phyloP scores from a whole-genome alignment of 2,329 filamentous ascomycete species.

The Aspergillus caelatus region DNA sequence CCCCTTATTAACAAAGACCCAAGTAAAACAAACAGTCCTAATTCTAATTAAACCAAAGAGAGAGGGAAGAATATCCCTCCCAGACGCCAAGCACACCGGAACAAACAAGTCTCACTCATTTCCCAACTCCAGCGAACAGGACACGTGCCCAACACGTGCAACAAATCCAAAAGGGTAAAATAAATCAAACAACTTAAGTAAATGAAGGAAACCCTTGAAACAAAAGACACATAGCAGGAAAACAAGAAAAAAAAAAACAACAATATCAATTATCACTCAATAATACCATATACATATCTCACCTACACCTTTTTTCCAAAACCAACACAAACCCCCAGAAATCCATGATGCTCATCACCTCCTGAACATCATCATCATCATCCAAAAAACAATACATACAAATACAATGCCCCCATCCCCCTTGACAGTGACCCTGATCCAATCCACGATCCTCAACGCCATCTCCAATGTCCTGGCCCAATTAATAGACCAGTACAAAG shows the following conservation, averaged over 20 bases:
- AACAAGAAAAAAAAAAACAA: neutral
- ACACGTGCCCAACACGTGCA: constrained; percentile 14
- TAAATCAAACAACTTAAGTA: neutral
- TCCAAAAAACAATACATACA: neutral
- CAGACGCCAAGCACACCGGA: neutral
- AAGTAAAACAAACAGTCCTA: neutral
- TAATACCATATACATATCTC: too few relatives aligned
- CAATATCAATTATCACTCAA: too few relatives aligned
- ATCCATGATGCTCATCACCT: neutral
- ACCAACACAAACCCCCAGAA: too few relatives aligned
- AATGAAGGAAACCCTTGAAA: neutral
- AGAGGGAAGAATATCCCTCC: neutral
- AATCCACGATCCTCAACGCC: constrained; percentile 42
- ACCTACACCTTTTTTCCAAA: too few relatives aligned
- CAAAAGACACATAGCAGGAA: neutral
- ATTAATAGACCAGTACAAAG: constrained; percentile 40
- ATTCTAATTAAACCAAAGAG: neutral
- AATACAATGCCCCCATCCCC: constrained; percentile 30
- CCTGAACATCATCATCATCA: neutral
- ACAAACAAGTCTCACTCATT: neutral
- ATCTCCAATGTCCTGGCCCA: constrained; percentile 43
- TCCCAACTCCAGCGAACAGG: neutral
- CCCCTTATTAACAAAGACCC: neutral
- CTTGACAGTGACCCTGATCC: constrained; percentile 38
- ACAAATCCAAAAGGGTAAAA: neutral